These are phyloP conservation scores for Haplographium delicatum DNA, from an alignment of 495 filamentous ascomycete genomes.

Conservation along the genomic window DNA sequence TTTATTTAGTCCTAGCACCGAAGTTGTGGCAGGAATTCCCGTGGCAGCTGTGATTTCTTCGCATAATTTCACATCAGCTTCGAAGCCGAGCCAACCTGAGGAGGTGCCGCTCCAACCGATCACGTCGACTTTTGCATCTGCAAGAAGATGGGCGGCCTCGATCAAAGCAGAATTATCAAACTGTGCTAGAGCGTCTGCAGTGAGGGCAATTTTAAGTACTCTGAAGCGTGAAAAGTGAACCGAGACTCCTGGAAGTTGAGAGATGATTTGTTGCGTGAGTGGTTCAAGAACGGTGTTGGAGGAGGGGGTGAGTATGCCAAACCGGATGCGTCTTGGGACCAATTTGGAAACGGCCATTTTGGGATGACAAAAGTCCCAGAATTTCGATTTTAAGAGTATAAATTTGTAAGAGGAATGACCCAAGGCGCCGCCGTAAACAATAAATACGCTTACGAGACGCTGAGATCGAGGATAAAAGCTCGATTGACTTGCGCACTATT, in stretches of 20 bases:
- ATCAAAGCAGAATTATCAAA: not conserved
- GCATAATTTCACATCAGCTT: not conserved
- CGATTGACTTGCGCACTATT: too few relatives aligned
- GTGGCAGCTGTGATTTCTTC: not conserved
- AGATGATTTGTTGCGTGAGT: not conserved
- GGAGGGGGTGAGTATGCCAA: not conserved
- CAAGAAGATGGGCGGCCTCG: not conserved
- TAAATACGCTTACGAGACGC: too few relatives aligned
- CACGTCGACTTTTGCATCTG: not conserved
- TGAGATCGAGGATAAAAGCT: too few relatives aligned
- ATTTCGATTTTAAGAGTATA: too few relatives aligned
- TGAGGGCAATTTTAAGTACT: not conserved
- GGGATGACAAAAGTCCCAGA: too few relatives aligned
- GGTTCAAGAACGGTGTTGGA: not conserved
- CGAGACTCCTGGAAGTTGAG: not conserved
- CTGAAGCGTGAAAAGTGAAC: not conserved
- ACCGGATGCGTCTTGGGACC: not conserved
- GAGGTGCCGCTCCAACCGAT: not conserved
- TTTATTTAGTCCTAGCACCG: not conserved
- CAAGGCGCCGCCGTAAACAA: too few relatives aligned
- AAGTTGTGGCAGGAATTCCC: not conserved
- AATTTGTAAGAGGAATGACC: too few relatives aligned
- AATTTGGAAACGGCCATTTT: too few relatives aligned
- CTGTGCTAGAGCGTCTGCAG: not conserved
- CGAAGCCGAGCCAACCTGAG: not conserved